phyloP scores from a whole-genome alignment of 2,329 filamentous ascomycete species.

The Colletotrichum scovillei region DNA sequence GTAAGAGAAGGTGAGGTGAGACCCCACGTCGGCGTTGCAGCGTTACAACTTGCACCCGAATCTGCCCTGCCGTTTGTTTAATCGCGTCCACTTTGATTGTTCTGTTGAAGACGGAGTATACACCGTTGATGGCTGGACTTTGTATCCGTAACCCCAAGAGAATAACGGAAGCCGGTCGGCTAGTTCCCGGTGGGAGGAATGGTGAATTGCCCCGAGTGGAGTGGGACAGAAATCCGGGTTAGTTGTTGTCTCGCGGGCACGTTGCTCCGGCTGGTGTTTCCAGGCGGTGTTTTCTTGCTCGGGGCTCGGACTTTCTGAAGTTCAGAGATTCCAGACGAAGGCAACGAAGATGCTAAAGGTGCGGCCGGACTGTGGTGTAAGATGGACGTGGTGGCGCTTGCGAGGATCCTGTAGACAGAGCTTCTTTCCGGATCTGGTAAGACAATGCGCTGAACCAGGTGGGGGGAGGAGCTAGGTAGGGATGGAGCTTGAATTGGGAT shows the following conservation, averaged over 20 bases:
- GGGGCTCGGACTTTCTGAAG: constrained; percentile 22
- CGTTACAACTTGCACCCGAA: neutral
- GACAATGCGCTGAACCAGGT: neutral
- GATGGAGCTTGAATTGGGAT: neutral
- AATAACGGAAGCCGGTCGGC: neutral
- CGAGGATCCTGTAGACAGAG: neutral
- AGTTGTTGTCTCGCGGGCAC: constrained; percentile 16
- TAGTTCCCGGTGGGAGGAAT: neutral
- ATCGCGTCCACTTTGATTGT: neutral
- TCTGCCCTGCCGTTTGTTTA: neutral
- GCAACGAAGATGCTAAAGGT: neutral
- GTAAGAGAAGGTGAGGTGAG: neutral
- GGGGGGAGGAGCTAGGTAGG: neutral
- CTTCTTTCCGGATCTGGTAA: constrained; percentile 30
- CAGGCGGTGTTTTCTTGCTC: neutral
- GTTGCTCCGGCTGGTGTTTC: neutral
- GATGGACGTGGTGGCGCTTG: constrained; percentile 4
- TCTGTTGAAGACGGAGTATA: neutral
- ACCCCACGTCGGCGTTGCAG: neutral
- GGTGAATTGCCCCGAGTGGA: neutral
- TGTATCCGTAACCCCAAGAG: no score
- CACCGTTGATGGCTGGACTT: neutral
- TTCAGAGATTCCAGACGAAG: constrained; percentile 5
- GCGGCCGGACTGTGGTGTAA: neutral
- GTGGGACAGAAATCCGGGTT: neutral